Base-by-base conservation (phyloP, 306 rosid genomes). In the Prunus mira region DNA sequence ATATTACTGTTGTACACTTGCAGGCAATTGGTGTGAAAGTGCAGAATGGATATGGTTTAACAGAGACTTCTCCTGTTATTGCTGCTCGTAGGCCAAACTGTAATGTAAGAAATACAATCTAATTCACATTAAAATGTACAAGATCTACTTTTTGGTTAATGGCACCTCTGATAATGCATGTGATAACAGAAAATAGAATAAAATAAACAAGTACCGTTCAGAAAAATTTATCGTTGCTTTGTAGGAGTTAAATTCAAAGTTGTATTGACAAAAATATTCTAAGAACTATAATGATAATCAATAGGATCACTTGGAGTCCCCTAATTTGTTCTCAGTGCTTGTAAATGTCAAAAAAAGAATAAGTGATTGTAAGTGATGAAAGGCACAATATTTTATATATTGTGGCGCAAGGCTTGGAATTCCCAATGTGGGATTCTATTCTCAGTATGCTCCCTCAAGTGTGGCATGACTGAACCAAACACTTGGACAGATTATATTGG, bases 41-140 rank as follows among this genome's bases (percentile, higher is more conserved):
- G 70, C 98, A 90, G 81, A 95, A 95, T 78, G 98, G 97, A 74
- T 95, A 92, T 79, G 98, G 98, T 83, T 87, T 95, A 77, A 95
- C 98, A 62, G 98, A 95, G 83, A 78, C 92, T 68, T 85, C 98
- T 55, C 98, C 98, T 27, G 98, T 85, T 83, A 2, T 79, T 82
- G 89, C 97, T 85, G 95, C 91, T 82, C 93, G 98, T 43, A 78
- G 71, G 71, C 95, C 78, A 78, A 83, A 82, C 76, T 88, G 86
- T 80, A 92, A 95, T 72, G 98, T 95, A 84, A 86, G 97, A 74
- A 79, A 51, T 41, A 38, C 18, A 27, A 75, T 66, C 77, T 50
- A 65, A 45, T 72, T 69, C 22, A 69, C 74, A 10, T 62, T 18
- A 9, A 43, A 17, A 41, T 38, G 30, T 69, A 3, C 6, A 13